phyloP scores from a whole-genome alignment of 345 rosid species.

The Eucalyptus pauciflora region DNA sequence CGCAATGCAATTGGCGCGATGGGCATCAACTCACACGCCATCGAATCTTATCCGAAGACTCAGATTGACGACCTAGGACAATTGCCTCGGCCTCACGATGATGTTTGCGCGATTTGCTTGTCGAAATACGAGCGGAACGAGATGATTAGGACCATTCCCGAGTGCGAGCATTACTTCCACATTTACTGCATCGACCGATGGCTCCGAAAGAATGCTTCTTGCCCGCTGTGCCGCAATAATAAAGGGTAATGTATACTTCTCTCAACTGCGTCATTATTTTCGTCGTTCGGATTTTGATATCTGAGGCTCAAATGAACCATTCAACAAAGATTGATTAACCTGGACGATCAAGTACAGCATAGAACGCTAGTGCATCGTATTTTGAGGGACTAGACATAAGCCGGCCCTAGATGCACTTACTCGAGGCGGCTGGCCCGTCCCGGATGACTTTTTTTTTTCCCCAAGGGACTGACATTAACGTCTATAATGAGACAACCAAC shows the following conservation, averaged over 20 bases:
- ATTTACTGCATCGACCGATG: neutral
- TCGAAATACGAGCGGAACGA: neutral
- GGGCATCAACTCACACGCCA: neutral
- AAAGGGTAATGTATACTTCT: neutral
- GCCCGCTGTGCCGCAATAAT: neutral
- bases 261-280: neutral
- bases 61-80: neutral
- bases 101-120: neutral
- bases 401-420: neutral
- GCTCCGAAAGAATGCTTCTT: neutral
- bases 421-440: neutral
- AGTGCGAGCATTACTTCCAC: neutral
- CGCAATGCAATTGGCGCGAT: neutral
- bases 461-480: rapidly evolving
- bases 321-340: neutral
- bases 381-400: neutral
- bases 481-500: neutral
- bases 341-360: neutral
- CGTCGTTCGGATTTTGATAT: neutral
- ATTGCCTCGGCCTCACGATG: neutral
- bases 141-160: neutral
- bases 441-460: neutral
- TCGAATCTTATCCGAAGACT: neutral
- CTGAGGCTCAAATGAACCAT: neutral
- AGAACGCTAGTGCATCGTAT: neutral